A percentile compares a stretch with the other conserved stretches of the same genome.
phyloP scores from a whole-genome alignment of 1,139 yeast genomes.

The Taphrina deformans region DNA sequence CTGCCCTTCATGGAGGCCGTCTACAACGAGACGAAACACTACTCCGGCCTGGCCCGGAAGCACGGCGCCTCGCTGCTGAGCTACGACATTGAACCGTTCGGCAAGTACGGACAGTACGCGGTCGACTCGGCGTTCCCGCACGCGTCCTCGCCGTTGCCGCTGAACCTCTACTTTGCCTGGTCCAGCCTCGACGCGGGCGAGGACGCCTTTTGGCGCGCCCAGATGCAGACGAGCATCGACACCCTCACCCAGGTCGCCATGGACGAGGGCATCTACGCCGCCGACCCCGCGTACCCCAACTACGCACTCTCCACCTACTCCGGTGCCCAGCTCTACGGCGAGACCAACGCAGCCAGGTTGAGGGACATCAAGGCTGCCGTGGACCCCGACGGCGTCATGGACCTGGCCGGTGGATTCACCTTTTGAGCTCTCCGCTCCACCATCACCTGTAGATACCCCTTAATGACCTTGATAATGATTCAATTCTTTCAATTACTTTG shows the following conservation, averaged over 20 bases:
- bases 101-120: constrained; percentile 2
- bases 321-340: constrained; percentile 12
- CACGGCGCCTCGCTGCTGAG: constrained; percentile 11
- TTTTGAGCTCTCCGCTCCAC: too few relatives aligned
- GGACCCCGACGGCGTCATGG: constrained; percentile 14
- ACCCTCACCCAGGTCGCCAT: constrained; percentile 6
- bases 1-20: constrained; percentile 2
- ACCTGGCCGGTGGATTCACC: constrained; percentile 16
- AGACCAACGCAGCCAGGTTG: background rate
- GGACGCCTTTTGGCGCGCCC: constrained; percentile 7
- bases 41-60: background rate
- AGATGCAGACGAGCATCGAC: constrained; percentile 6
- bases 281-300: constrained; percentile 6
- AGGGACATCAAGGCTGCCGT: constrained; percentile 4
- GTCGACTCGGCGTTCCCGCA: constrained; percentile 18
- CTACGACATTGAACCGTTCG: constrained; percentile 17
- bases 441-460: too few relatives aligned
- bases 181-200: background rate
- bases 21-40: constrained; percentile 2
- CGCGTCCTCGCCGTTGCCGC: constrained; percentile 14
- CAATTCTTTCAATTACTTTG: too few relatives aligned
- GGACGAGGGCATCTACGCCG: constrained; percentile 7
- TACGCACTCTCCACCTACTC: constrained; percentile 12
- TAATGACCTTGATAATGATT: too few relatives aligned
- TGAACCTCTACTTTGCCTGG: constrained; percentile 21